Conservation (phyloP, 768 basidiomycete species). For the Postia placenta region DNA sequence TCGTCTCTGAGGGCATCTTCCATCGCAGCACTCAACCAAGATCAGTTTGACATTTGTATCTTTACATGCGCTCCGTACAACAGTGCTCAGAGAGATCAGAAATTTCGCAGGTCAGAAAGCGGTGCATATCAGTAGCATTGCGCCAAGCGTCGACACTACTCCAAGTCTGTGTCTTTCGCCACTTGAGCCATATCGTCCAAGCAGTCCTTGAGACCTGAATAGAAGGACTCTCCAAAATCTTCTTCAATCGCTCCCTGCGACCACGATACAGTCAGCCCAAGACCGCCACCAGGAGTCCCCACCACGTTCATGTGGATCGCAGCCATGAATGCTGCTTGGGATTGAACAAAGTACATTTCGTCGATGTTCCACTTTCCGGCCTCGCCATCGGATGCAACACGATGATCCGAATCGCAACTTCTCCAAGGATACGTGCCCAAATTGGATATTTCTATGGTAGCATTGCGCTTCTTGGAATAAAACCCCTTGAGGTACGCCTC, state of each 20-base stretch:
- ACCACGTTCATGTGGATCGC: conserved; percentile 18
- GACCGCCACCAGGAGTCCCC: conserved; percentile 12
- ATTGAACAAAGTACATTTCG: conserved; percentile 13
- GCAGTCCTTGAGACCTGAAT: conserved; percentile 4
- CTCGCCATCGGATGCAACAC: not conserved
- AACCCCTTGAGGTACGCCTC: conserved; percentile 22
- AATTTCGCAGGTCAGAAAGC: not conserved
- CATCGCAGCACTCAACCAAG: too few relatives aligned
- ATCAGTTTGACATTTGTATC: too few relatives aligned
- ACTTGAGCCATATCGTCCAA: conserved; percentile 1
- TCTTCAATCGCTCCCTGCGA: conserved; percentile 14
- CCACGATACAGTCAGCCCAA: conserved; percentile 17
- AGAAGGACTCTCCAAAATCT: conserved; percentile 14
- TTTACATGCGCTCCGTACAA: too few relatives aligned
- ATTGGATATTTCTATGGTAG: conserved; percentile 34
- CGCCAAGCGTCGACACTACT: too few relatives aligned
- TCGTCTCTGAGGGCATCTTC: too few relatives aligned
- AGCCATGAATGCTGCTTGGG: conserved; percentile 10
- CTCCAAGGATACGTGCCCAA: conserved; percentile 25
- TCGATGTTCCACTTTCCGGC: conserved; percentile 14
- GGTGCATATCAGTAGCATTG: not conserved
- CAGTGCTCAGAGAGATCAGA: too few relatives aligned
- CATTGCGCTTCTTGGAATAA: conserved; percentile 28
- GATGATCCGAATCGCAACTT: not conserved
- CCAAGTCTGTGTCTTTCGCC: too few relatives aligned